These are phyloP conservation scores for Euphrasia confusa DNA, from an alignment of 257 asterid species.

Conservation along the genomic window DNA sequence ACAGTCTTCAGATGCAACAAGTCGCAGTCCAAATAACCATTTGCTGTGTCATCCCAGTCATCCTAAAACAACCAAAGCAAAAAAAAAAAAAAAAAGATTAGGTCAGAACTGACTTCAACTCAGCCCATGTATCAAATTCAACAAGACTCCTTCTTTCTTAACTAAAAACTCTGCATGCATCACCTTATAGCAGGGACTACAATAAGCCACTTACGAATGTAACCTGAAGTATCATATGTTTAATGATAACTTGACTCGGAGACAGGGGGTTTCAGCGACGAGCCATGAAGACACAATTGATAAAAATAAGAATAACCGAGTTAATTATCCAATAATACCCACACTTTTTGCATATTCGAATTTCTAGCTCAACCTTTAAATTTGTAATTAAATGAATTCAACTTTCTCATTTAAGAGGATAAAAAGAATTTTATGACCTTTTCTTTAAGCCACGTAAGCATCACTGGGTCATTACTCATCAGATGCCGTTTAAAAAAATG, in stretches of 20 bases:
- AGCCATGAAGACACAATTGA: too few species aligned
- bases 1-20: conserved; percentile 23
- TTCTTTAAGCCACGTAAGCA: too few species aligned
- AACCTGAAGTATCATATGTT: not conserved
- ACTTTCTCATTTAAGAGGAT: too few species aligned
- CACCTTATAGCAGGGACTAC: not conserved
- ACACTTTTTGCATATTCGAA: too few species aligned
- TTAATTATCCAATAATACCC: too few species aligned
- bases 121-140: not conserved
- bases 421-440: too few species aligned
- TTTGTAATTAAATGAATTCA: too few species aligned
- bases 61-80: not conserved
- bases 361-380: too few species aligned
- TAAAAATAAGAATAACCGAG: too few species aligned
- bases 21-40: not conserved
- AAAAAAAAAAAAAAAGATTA: not conserved
- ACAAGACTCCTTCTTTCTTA: not conserved
- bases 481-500: too few species aligned
- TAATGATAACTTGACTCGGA: not conserved
- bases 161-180: not conserved
- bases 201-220: not conserved
- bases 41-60: not conserved
- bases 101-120: not conserved
- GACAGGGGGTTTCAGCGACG: not conserved
- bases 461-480: too few species aligned